These are phyloP conservation scores for Colletotrichum simmondsii DNA, from an alignment of 2,329 filamentous ascomycete genomes.

Conservation along the genomic window DNA sequence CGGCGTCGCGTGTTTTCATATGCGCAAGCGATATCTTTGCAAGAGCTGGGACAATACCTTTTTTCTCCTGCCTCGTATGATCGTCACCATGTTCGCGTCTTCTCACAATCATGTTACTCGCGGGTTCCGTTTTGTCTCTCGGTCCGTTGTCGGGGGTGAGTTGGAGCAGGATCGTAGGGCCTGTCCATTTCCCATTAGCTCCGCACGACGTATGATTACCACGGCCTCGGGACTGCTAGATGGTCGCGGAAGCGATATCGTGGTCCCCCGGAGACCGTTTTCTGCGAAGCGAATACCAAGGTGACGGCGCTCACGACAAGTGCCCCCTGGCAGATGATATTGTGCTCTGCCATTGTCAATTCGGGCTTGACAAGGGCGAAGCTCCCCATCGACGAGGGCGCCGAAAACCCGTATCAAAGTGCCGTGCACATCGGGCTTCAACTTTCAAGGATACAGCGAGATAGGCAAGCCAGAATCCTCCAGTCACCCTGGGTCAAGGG, in stretches of 20 bases:
- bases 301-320: neutral
- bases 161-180: constrained; percentile 2
- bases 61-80: constrained; percentile 12
- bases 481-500: neutral
- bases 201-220: constrained; percentile 29
- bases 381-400: neutral
- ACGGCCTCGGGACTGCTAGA: constrained; percentile 10
- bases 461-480: neutral
- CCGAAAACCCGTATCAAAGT: constrained; percentile 1
- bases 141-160: neutral
- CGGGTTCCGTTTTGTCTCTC: neutral
- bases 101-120: neutral
- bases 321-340: constrained; percentile 1
- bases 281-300: constrained; percentile 18
- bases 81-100: neutral
- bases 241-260: constrained; percentile 19
- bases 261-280: constrained; percentile 22
- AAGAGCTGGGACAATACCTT: neutral
- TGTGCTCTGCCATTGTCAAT: constrained; percentile 3
- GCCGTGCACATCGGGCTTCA: neutral
- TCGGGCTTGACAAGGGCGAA: neutral
- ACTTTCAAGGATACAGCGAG: neutral
- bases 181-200: neutral
- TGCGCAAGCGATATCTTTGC: neutral
- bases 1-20: neutral